Percentiles rank a stretch among this genome's conserved stretches.
Conservation (phyloP, 139 green algal species). For the Chlorella sp. region DNA sequence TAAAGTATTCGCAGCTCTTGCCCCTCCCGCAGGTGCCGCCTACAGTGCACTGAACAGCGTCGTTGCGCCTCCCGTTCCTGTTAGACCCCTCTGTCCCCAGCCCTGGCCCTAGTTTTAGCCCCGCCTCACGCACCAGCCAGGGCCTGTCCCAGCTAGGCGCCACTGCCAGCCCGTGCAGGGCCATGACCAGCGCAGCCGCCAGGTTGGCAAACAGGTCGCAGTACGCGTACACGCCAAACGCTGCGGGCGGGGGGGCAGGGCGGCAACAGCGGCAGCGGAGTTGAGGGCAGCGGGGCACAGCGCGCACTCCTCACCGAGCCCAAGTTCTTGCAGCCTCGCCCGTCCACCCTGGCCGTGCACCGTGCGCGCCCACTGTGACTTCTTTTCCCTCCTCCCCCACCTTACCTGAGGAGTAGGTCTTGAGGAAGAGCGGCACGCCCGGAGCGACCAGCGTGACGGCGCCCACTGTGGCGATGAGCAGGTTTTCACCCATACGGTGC, state of each 20-base stretch:
- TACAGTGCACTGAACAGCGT: background rate
- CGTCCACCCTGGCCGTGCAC: no score
- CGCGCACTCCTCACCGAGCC: background rate
- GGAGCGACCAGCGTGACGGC: slow-evolving; percentile 10
- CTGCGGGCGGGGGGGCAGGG: background rate
- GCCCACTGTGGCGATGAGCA: background rate
- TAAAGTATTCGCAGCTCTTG: background rate
- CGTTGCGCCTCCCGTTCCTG: background rate
- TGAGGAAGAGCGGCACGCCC: slow-evolving; percentile 11
- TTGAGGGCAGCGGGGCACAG: background rate
- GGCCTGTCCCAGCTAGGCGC: slow-evolving; percentile 25
- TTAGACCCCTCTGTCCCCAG: background rate
- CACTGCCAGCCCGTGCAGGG: slow-evolving; percentile 11
- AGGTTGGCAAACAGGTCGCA: slow-evolving; percentile 27
- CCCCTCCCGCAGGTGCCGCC: background rate
- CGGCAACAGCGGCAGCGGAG: background rate
- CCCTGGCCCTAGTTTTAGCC: background rate
- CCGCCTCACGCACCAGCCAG: slow-evolving; percentile 22
- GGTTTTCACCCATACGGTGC: slow-evolving; percentile 13
- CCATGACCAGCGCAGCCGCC: slow-evolving; percentile 19
- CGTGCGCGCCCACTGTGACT: no score
- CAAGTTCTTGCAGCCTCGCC: background rate
- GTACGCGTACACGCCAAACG: slow-evolving; percentile 26
- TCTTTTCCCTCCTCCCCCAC: no score
- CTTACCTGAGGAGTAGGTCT: slow-evolving; percentile 24